phyloP scores from a whole-genome alignment of 164 flowering plant genomes.

The Vitis riparia region DNA sequence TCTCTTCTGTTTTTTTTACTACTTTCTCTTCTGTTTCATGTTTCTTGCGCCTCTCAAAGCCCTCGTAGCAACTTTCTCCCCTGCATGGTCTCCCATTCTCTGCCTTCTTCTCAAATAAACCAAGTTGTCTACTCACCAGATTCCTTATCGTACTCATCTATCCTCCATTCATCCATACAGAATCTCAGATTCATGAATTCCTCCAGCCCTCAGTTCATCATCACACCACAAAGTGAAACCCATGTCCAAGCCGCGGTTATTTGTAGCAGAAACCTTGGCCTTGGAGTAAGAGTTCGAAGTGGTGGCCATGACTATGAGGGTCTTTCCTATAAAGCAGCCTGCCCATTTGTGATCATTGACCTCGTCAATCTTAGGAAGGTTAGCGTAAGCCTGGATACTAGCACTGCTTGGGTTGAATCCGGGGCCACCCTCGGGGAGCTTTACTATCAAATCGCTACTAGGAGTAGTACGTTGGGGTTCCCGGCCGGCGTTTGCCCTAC shows the following conservation, averaged over 20 bases:
- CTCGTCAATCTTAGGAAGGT: conserved; percentile 6
- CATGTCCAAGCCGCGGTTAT: conserved; percentile 15
- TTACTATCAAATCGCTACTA: conserved; percentile 6
- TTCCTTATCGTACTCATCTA: not conserved
- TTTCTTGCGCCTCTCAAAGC: no score
- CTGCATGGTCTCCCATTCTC: no score
- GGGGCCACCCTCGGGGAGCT: conserved; percentile 13
- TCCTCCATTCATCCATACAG: not conserved
- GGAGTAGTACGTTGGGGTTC: conserved; percentile 9
- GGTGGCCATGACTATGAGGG: conserved; percentile 16
- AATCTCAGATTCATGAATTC: conserved; percentile 9
- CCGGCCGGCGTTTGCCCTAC: conserved; percentile 13
- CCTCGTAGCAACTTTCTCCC: no score
- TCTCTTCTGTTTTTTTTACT: no score
- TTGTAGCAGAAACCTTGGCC: conserved; percentile 3
- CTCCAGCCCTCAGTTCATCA: conserved; percentile 1
- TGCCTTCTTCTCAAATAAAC: no score
- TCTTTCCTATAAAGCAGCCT: not conserved
- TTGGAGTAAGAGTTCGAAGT: conserved; percentile 11
- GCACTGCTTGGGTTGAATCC: not conserved
- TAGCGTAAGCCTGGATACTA: not conserved
- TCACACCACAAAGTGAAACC: not conserved
- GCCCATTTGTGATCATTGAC: conserved; percentile 9
- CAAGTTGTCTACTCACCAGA: not conserved
- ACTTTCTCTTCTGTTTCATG: no score